Percentiles rank a stretch among this genome's conserved stretches.
Evolutionary conservation across 169 alveolate genomes (phyloP).

Genomic region (Cryptosporidium baileyi): DNA sequence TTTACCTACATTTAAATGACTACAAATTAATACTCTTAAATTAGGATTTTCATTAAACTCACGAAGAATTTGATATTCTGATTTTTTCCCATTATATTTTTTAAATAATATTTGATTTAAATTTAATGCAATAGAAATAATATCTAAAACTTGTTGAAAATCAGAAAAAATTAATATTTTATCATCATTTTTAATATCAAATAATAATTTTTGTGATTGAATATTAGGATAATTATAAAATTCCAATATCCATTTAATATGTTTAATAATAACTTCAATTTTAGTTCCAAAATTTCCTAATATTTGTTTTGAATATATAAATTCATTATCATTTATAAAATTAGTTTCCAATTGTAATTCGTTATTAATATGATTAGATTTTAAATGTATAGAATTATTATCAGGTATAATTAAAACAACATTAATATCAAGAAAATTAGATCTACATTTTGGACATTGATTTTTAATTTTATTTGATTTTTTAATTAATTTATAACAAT

Average conservation of each 20-base stretch:
- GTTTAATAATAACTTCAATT: constrained; percentile 47
- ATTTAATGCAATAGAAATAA: constrained; percentile 10
- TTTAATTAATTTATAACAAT: constrained; percentile 27
- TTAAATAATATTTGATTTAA: constrained; percentile 12
- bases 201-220: background rate
- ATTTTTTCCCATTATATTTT: constrained; percentile 22
- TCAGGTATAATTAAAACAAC: constrained; percentile 49
- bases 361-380: background rate
- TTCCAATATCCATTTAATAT: constrained; percentile 31
- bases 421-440: constrained; percentile 1
- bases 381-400: background rate
- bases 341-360: background rate
- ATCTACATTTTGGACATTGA: constrained; percentile 60
- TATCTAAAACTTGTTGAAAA: constrained; percentile 35
- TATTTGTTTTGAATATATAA: background rate
- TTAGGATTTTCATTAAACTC: background rate
- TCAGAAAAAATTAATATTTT: constrained; percentile 45
- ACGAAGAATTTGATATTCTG: constrained; percentile 18
- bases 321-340: background rate
- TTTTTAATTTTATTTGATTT: constrained; percentile 10
- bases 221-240: background rate
- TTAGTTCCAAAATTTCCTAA: constrained; percentile 59
- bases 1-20: constrained; percentile 70
- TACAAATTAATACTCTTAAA: constrained; percentile 25
- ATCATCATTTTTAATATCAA: constrained; percentile 5